Evolutionary conservation across 768 basidiomycete genomes (phyloP), one percentile per base, ranked within the genome.

Genomic region (Solioccasus polychromus): DNA sequence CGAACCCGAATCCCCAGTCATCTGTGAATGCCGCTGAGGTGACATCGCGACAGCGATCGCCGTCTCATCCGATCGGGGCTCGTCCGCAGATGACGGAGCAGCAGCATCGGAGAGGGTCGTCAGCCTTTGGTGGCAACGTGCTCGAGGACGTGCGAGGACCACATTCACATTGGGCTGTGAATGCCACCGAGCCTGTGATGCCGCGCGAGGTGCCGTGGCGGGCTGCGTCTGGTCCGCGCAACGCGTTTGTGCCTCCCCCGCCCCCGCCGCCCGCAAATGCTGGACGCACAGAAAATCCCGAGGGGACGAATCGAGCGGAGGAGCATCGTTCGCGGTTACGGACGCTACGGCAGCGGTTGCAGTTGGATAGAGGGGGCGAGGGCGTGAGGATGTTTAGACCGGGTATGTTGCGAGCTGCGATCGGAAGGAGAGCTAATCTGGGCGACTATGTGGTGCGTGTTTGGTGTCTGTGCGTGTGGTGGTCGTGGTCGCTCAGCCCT

Each of bases 371-470:
- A 24, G 44, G 51, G 10, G 9, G 39, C 4, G 58, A 61, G 9
- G 59, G 52, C 3, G 37, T 55, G 29, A 50, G 53, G 3, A 50
- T 37, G 14, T 59, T 56, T 45, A 51, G 63, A 22, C 50, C 63
- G 35, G 56, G 45, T 5, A 46, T 61, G 57, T 49, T 61, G 35
- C 51, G 63, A 22, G 51, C 51, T 10, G 50, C 50, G 32, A 52
- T 58, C 0, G 50, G 52, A 35, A 36, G 64, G 37, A 35, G 64
- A 22, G 60, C 60, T 1, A 66, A 61, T 26, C 20, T 62, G 2
- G 74, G 75, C 3, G 76, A 77, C 54, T 77, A 71, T 18, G 61
- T 88, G 64, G 84, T 85, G 50, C 25, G 79, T 69, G 26, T 17
- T 34, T 4, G 31, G 12, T 44, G 25, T 5, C 18, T 3, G 8